Conservation (phyloP, 495 filamentous ascomycete species). For the Neurospora hispaniola region DNA sequence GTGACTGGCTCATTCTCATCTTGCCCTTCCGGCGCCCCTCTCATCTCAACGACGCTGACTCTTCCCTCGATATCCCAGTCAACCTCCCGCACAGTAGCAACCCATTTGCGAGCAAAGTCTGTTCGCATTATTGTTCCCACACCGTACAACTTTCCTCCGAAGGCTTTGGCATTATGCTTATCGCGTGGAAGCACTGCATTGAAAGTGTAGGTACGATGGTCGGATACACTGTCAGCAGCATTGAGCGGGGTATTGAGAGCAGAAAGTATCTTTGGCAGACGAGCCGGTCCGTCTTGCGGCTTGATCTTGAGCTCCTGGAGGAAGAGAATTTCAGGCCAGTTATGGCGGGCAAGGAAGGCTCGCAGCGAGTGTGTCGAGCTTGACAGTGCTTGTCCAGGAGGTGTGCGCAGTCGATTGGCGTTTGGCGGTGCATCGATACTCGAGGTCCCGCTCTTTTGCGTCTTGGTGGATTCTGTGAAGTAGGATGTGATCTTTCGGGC, state of each 20-base stretch:
- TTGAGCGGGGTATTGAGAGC: constrained; percentile 27
- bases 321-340: constrained; percentile 36
- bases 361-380: constrained; percentile 19
- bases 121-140: constrained; percentile 37
- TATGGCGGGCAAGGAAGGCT: constrained; percentile 33
- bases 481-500: constrained; percentile 29
- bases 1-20: background rate
- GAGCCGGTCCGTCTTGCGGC: constrained; percentile 18
- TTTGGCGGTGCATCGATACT: background rate
- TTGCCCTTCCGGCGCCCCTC: background rate
- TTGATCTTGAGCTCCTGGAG: constrained; percentile 46
- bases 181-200: constrained; percentile 37
- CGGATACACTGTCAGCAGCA: background rate
- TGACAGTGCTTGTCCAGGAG: background rate
- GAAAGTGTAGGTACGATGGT: constrained; percentile 27
- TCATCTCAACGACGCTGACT: constrained; percentile 31
- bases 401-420: background rate
- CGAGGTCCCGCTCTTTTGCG: background rate
- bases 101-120: constrained; percentile 23
- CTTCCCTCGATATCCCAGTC: constrained; percentile 45
- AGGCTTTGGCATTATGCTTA: constrained; percentile 36
- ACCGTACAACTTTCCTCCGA: constrained; percentile 40
- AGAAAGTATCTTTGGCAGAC: constrained; percentile 11
- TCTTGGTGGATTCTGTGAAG: constrained; percentile 18
- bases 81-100: constrained; percentile 16